Percentiles rank a stretch among this genome's conserved stretches.
Conservation (phyloP, 306 rosid species). For the Cucurbita moschata region DNA sequence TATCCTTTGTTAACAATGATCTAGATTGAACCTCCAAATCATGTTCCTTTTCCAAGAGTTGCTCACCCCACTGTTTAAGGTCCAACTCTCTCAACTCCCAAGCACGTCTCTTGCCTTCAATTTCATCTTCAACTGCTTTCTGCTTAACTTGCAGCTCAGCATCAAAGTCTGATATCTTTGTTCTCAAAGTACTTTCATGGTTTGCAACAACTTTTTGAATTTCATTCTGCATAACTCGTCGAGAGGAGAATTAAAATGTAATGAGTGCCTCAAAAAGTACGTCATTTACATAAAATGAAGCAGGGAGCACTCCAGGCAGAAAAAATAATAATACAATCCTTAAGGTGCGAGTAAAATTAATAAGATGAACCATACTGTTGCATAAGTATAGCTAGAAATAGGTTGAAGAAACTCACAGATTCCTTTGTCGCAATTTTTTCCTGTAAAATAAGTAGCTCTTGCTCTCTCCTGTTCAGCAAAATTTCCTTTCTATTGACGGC, state of each 20-base stretch:
- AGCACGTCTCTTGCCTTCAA: slow-evolving; percentile 70
- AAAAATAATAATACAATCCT: background rate
- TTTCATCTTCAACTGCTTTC: slow-evolving; percentile 60
- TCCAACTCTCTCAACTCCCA: slow-evolving; percentile 98
- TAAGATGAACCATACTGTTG: background rate
- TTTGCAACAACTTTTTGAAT: slow-evolving; percentile 41
- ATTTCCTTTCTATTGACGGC: slow-evolving; percentile 37
- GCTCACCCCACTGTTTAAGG: slow-evolving; percentile 61
- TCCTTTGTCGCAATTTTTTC: slow-evolving; percentile 52
- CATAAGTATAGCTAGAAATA: background rate
- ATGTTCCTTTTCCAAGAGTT: slow-evolving; percentile 55
- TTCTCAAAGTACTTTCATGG: slow-evolving; percentile 47
- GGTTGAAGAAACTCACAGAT: slow-evolving; percentile 37
- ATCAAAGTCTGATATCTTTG: slow-evolving; percentile 51
- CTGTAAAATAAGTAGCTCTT: slow-evolving; percentile 48
- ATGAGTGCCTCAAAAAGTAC: background rate
- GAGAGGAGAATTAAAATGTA: slow-evolving; percentile 2
- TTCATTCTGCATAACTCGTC: slow-evolving; percentile 42
- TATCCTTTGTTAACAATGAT: slow-evolving; percentile 53
- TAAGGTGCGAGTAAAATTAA: background rate
- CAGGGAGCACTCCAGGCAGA: background rate
- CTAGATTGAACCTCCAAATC: slow-evolving; percentile 56
- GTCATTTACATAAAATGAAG: background rate
- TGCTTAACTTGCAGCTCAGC: slow-evolving; percentile 48
- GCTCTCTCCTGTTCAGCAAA: slow-evolving; percentile 51